Evolutionary conservation across 192 early-diverging fungal species (phyloP).

Genomic region (Backusella luteola): DNA sequence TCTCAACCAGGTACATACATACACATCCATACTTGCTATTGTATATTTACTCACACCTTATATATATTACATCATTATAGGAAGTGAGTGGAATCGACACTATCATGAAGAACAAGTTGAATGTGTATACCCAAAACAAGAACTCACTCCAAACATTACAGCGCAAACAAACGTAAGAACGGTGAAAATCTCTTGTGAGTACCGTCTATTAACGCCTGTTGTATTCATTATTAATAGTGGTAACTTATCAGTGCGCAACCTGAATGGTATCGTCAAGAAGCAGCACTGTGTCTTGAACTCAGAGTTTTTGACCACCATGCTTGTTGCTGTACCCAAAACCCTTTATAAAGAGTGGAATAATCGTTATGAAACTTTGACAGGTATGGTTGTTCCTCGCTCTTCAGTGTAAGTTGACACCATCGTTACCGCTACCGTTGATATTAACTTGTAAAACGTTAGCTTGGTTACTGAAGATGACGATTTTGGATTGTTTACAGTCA

Average conservation of each 20-base stretch:
- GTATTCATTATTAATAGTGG: conserved; percentile 45
- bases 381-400: conserved; percentile 97
- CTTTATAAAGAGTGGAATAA: conserved; percentile 80
- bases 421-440: background rate
- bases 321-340: conserved; percentile 87
- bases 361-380: conserved; percentile 87
- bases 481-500: conserved; percentile 87
- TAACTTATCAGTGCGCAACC: conserved; percentile 85
- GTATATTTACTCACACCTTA: background rate
- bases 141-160: conserved; percentile 77
- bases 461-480: conserved; percentile 95
- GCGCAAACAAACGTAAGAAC: conserved; percentile 74
- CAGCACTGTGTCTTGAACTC: conserved; percentile 91
- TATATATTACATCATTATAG: conserved; percentile 35
- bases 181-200: background rate
- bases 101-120: conserved; percentile 89
- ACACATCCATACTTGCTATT: background rate
- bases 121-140: conserved; percentile 82
- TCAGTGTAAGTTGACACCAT: conserved; percentile 58
- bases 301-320: conserved; percentile 87
- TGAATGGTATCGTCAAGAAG: conserved; percentile 89
- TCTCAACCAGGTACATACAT: conserved; percentile 65
- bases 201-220: background rate
- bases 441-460: conserved; percentile 27
- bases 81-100: conserved; percentile 87